Base-by-base conservation (phyloP, 106 monocot genomes). In the Triglochin maritima region DNA sequence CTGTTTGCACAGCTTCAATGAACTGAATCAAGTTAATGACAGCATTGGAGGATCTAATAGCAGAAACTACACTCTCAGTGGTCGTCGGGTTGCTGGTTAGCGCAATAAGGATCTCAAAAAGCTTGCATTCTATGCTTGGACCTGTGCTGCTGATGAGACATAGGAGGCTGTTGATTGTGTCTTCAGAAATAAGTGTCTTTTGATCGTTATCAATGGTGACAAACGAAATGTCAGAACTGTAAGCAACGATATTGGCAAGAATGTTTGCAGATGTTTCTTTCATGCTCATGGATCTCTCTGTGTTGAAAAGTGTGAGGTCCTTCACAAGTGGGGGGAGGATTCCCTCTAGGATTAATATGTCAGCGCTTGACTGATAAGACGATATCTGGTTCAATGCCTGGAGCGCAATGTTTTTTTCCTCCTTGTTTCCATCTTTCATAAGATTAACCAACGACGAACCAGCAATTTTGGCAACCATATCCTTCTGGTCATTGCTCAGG, bases 121-220 rank as follows among this genome's bases (percentile, higher is more conserved):
- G 88, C 67, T 88, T 84, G 77, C 82, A 77, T 65, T 79, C 84
- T 15, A 92, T 88, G 68, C 88, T 77, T 50, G 91, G 91, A 47
- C 96, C 96, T 13, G 88, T 92, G 74, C 92, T 98, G 76, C 84
- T 98, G 64, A 92, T 88, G 66, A 98, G 84, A 70, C 86, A 88
- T 42, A 98, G 86, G 2, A 98, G 80, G 75, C 82, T 86, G 79
- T 88, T 83, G 64, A 98, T 70, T 56, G 80, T 77, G n/a, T 88
- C 80, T 71, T 98, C 96, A 6, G 91, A 98, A 29, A 88, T 79
- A 64, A 98, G 66, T 6, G 82, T 84, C 17, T 84, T 79, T 14
- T 63, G 49, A 12, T 69, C 69, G 13, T 78, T 63, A 65, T 74
- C 80, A 48, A 96, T 75, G 44, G 82, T 79, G 46, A 86, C 82